Conservation (phyloP, 345 rosid genomes). For the Carallia brachiata region DNA sequence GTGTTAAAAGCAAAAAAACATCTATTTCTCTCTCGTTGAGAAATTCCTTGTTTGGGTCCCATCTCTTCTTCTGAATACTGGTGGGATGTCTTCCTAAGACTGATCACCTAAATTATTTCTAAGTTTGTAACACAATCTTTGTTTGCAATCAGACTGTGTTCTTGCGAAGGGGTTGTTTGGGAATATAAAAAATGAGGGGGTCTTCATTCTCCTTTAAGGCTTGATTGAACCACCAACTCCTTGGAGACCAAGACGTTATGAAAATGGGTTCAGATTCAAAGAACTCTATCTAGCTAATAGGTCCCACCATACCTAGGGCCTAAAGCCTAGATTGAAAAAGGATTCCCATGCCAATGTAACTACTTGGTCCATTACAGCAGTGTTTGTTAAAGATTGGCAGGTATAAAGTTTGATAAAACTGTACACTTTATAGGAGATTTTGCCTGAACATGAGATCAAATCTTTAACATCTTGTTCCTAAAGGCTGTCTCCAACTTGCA, state of each 20-base stretch:
- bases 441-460: slow-evolving; percentile 22
- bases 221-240: slow-evolving; percentile 4
- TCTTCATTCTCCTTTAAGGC: background rate
- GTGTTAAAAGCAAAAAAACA: too few relatives aligned
- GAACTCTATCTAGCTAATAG: slow-evolving; percentile 1
- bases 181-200: too few relatives aligned
- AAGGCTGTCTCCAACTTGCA: slow-evolving; percentile 34
- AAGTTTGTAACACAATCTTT: slow-evolving; percentile 6
- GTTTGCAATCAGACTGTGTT: too few relatives aligned
- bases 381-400: slow-evolving; percentile 20
- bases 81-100: background rate
- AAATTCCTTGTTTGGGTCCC: slow-evolving; percentile 12
- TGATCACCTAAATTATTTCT: background rate
- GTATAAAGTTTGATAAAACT: slow-evolving; percentile 14
- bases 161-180: too few relatives aligned
- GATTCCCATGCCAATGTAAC: slow-evolving; percentile 14
- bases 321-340: background rate
- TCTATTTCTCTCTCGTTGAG: background rate
- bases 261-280: slow-evolving; percentile 17
- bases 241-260: slow-evolving; percentile 1
- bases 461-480: slow-evolving; percentile 29
- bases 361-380: slow-evolving; percentile 7
- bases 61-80: slow-evolving; percentile 7
- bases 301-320: slow-evolving; percentile 13
- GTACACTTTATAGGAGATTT: slow-evolving; percentile 25